Base-by-base conservation (phyloP, 1,139 yeast species). In the Blastobotrys proliferans region DNA sequence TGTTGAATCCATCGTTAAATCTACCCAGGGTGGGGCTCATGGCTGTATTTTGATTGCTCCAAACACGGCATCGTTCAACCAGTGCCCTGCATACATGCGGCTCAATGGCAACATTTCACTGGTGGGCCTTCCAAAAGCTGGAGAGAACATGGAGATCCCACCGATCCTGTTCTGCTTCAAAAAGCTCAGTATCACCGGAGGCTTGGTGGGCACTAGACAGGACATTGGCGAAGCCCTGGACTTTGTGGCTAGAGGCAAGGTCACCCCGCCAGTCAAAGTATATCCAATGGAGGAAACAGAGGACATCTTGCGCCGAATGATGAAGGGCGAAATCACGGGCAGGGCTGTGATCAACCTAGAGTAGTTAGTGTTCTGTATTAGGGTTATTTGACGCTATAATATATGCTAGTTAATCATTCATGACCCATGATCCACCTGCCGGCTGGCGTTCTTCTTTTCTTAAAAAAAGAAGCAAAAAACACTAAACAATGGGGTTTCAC, bases 11-110 rank as follows among this genome's bases (percentile, higher is more conserved):
- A 70, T 79, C 43, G 53, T 60, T 45, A 69, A 64, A 45, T 76
- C 76, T 52, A 83, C 92, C 47, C 64, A 70, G 45, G 90, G 92
- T 61, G 77, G 77, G 36, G 81, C 87, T 41, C 84, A 81, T 56
- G 88, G 81, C 56, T 85, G 74, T 47, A 70, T 82, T 58, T 79
- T 80, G 64, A 84, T 82, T 43, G 81, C 88, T 31, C 86, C 81
- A 45, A 77, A 86, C 35, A 83, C 75, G 58, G 66, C 66, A 47
- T 86, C 88, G 46, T 78, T 81, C 54, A 68, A 74, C 43, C 77
- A 77, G 58, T 80, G 87, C 6, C 69, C 77, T 50, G 68, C 72
- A 49, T 81, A 77, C 66, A 81, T 79, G 48, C 75, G 85, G 63
- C 63, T 83, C 18, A 71, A 75, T 45, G 90, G 90, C 62, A 76